Evolutionary conservation across 345 rosid species (phyloP), one percentile per base, ranked within the genome.

Genomic region (Gynandropsis gynandra): DNA sequence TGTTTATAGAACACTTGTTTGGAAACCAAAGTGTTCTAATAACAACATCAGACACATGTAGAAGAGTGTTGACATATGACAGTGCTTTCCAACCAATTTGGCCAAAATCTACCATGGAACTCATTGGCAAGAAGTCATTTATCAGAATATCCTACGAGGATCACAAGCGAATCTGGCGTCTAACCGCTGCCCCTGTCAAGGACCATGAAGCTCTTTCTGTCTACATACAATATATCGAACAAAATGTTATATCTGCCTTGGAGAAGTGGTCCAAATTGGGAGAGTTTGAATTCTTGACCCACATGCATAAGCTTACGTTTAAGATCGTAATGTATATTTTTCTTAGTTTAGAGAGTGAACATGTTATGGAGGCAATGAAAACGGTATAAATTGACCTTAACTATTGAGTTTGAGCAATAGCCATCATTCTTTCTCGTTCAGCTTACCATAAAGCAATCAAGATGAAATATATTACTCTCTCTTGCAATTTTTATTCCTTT

Each of bases 1-100:
- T 40, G 61, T 90, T 9, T 90, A 90, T 73, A 90, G 83, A 68
- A 72, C 68, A 86, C 67, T 78, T 90, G 98, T 90, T 87, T 46
- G 98, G 95, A 49, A 75, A 47, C 46, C 98, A 92, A 0, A 83
- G 98, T 41, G 68, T 87, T 29, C 61, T 90, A 8, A 96, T 90
- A 1, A 87, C 98, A 4, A 58, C 62, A n/a, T 80, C 89, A 4
- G 98, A 84, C 20, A 54, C 85, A 2, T 78, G 87, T 59, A 70
- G 65, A 39, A 76, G 69, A 63, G 89, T 84, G 0, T 47, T 90
- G 29, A 76, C 58, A 0, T 80, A 90, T 54, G 98, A 90, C 31
- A 85, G 74, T 27, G 74, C 78, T 4, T 90, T 90, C 60, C 52
- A 65, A 54, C 89, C 89, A 1, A 95, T 96, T 4, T 90, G 98